phyloP scores from a whole-genome alignment of 1,284 basidiomycete species.

The Pulveroboletus ridleyi region DNA sequence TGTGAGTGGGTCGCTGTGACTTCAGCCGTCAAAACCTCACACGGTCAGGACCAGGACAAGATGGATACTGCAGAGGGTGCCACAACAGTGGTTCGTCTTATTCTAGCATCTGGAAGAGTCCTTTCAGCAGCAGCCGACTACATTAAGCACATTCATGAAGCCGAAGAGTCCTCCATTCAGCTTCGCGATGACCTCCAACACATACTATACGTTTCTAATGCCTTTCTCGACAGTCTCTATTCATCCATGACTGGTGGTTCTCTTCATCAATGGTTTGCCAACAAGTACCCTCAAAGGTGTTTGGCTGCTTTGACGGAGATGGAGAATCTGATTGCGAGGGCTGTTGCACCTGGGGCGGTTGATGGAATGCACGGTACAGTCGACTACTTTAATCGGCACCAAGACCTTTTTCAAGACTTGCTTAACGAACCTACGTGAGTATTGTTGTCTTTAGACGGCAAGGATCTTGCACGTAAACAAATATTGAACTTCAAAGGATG shows the following conservation, averaged over 20 bases:
- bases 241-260: neutral
- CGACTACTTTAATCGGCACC: neutral
- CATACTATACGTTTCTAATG: neutral
- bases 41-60: neutral
- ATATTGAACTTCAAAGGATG: neutral
- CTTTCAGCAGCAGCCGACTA: neutral
- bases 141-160: neutral
- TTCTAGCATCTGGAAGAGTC: neutral
- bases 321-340: neutral
- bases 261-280: neutral
- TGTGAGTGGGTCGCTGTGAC: too few species aligned
- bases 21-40: too few species aligned
- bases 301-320: neutral
- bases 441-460: neutral
- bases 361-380: neutral
- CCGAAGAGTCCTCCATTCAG: neutral
- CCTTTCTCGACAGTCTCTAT: neutral
- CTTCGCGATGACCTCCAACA: neutral
- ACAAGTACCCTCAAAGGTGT: slow-evolving; percentile 1
- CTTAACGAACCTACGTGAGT: neutral
- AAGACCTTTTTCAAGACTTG: neutral
- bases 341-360: neutral
- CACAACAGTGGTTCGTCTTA: neutral
- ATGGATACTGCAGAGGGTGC: neutral
- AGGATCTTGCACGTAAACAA: neutral